Base-by-base conservation (phyloP, 2,329 filamentous ascomycete genomes). In the Monosporascus sp. region DNA sequence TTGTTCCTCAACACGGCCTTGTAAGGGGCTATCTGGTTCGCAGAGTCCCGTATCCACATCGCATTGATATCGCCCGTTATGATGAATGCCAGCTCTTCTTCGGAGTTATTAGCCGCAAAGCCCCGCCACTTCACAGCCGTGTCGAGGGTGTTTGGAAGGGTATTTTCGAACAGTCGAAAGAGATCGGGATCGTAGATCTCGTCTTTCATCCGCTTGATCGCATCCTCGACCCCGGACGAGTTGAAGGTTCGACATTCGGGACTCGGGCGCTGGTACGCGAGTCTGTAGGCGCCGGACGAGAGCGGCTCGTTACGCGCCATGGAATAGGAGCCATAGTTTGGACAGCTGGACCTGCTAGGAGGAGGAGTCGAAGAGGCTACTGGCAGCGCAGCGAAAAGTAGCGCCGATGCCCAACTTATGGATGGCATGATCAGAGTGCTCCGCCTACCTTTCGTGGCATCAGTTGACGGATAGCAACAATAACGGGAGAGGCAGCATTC, bases 1-100 rank as follows among this genome's bases (percentile, higher is more conserved):
- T 79, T 81, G 3, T 79, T 74, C 50, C 78, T 77, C 19, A 89
- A 71, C 11, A 89, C 70, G 1, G 81, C 77, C 46, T 85, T 75
- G 61, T 89, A 87, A 31, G 84, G 86, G 60, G 86, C 84, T 69
- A 90, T 78, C 67, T 90, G 87, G 62, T 88, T 88, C 17, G 85
- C 82, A 14, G 89, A 93, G 69, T 96, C 91, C 45, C 91, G 84
- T 53, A 96, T 75, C 91, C 91, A 96, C 73, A 93, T 89, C 0
- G 89, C 89, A 63, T 91, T 86, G 68, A 93, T 93, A 64, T 93
- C 89, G 41, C 89, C 89, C 0, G 89, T 93, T 49, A 92, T 89
- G 56, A 93, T 85, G 66, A 92, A 93, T 27, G 84, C 87, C 61
- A 93, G 82, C 50, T 69, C 52, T 58, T 79, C 60, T 41, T 65